Base-by-base conservation (phyloP, 2,329 filamentous ascomycete genomes). In the Pezicula radicicola region DNA sequence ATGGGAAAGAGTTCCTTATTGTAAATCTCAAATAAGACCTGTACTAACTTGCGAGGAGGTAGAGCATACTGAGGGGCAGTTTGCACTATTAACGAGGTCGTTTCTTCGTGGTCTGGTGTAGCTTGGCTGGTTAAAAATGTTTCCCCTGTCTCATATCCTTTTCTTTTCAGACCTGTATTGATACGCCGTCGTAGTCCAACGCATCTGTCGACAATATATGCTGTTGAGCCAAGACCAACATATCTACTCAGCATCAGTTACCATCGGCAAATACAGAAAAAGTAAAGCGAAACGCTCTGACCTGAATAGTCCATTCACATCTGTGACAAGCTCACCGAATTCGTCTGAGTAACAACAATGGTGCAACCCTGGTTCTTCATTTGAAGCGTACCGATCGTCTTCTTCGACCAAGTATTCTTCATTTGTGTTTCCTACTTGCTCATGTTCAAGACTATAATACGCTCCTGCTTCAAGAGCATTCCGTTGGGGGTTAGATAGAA, bases 221-320 rank as follows among this genome's bases (percentile, higher is more conserved):
- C 44, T 30, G 44, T 46, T 28, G 44, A 46, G 6, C 44, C 44
- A 6, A 46, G 25, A 27, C 44, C 44, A n/a, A 46, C 44, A 46
- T 46, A 21, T 21, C 21, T 21, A 21, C 21, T 5, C 21, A 21
- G 21, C 21, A 21, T 21, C 21, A 21, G 21, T 21, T 21, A 21
- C 21, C 5, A 21, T n/a, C n/a, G 21, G 21, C 5, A 21, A 21
- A 21, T 21, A 21, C 21, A 3, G 21, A 21, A 21, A 3, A 21
- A 21, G 21, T 3, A 21, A 21, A 21, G 5, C 3, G 3, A 21
- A 21, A 21, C 3, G 21, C 21, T 21, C 21, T 21, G 5, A 46
- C 33, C 44, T 46, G 27, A 46, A 28, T 16, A n/a, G 44, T 18
- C 44, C 44, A 27, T 27, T 46, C 21, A 18, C 33, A 33, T 46